A percentile compares a stretch with the other conserved stretches of the same genome.
Conservation (phyloP, 495 filamentous ascomycete genomes). For the Talaromyces stipitatus region DNA sequence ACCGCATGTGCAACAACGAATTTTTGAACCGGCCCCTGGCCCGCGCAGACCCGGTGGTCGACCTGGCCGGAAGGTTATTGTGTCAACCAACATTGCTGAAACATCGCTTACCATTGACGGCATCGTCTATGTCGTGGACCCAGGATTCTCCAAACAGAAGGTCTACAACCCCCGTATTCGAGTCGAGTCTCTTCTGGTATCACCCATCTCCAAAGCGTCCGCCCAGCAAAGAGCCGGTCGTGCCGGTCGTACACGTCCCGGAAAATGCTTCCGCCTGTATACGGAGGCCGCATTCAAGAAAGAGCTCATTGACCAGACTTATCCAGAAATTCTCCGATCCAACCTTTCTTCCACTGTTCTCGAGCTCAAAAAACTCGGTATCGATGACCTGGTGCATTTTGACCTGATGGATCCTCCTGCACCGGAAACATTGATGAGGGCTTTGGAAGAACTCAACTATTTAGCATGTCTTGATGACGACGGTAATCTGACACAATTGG, state of each 20-base stretch:
- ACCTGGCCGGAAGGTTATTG: constrained; percentile 89
- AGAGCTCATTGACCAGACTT: constrained; percentile 92
- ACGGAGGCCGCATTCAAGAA: constrained; percentile 97
- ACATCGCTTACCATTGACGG: constrained; percentile 97
- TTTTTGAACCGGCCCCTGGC: constrained; percentile 83
- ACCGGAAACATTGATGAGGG: constrained; percentile 97
- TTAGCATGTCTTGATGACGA: constrained; percentile 95
- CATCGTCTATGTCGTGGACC: constrained; percentile 98
- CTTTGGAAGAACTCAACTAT: constrained; percentile 96
- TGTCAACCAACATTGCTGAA: constrained; percentile 97
- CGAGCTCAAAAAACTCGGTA: constrained; percentile 94
- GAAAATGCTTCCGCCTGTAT: constrained; percentile 96
- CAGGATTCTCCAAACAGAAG: constrained; percentile 99
- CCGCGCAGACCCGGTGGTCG: constrained; percentile 64
- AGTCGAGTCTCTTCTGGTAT: constrained; percentile 92
- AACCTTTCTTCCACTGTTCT: constrained; percentile 92
- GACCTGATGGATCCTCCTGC: constrained; percentile 98
- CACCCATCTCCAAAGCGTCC: constrained; percentile 96
- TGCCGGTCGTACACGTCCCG: constrained; percentile 94
- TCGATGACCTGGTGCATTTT: constrained; percentile 95
- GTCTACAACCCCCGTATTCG: constrained; percentile 96
- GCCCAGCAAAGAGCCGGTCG: constrained; percentile 96
- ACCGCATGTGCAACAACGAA: constrained; percentile 84
- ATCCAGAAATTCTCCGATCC: constrained; percentile 90
- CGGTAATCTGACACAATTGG: constrained; percentile 78